These are phyloP conservation scores for Lathyrus tuberosus DNA, from an alignment of 306 rosid genomes.

Conservation along the genomic window DNA sequence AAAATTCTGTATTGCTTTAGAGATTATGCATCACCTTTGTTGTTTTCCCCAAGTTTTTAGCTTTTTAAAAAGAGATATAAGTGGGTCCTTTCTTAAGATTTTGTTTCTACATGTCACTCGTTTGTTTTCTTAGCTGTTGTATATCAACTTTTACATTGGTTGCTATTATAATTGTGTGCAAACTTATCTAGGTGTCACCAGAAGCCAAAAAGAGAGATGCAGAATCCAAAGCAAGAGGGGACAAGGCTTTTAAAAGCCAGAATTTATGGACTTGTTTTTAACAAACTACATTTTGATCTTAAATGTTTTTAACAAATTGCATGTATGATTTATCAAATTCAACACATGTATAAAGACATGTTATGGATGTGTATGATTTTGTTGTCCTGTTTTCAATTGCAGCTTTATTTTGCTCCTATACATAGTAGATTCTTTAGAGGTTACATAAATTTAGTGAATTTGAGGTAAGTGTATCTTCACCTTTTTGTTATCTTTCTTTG, in stretches of 20 bases:
- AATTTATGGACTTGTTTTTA: too few relatives aligned
- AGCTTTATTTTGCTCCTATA: too few relatives aligned
- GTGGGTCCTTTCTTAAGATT: background rate
- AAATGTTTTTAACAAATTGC: too few relatives aligned
- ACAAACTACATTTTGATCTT: too few relatives aligned
- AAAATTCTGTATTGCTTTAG: constrained; percentile 29
- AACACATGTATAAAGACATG: too few relatives aligned
- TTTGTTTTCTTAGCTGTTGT: constrained; percentile 11
- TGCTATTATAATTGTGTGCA: constrained; percentile 28
- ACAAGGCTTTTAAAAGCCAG: constrained; percentile 79
- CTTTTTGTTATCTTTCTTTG: too few relatives aligned
- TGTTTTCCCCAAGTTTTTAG: constrained; percentile 26
- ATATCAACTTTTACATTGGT: constrained; percentile 12
- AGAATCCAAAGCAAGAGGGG: constrained; percentile 89
- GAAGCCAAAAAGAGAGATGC: constrained; percentile 86
- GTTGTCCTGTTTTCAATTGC: too few relatives aligned
- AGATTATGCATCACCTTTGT: constrained; percentile 11
- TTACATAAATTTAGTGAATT: too few relatives aligned
- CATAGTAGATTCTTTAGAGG: too few relatives aligned
- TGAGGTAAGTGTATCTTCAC: too few relatives aligned
- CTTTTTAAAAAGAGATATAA: background rate
- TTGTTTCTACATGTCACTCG: constrained; percentile 12
- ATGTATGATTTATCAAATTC: too few relatives aligned
- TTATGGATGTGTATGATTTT: too few relatives aligned
- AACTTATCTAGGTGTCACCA: constrained; percentile 66